Base-by-base conservation (phyloP, 768 basidiomycete species). In the Termitomyces sp. region DNA sequence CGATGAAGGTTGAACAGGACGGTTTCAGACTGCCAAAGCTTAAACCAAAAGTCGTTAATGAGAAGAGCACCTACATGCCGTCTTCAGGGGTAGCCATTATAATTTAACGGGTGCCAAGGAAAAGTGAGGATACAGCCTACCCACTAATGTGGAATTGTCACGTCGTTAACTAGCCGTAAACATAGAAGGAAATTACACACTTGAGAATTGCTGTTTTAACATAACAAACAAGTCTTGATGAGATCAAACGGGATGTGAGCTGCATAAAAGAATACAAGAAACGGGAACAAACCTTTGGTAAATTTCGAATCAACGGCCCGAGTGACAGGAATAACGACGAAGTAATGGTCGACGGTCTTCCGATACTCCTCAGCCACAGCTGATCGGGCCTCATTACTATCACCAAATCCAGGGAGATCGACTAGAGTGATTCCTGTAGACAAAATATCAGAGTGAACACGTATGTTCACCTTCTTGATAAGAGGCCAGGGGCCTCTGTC, bases 401-500 rank as follows among this genome's bases (percentile, higher is more conserved):
- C 52, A 5, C 58, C 52, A 10, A 49, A 55, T 33, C 58, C 58
- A 16, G 58, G 58, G 2, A 59, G 38, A 43, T 59, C 58, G 2
- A 59, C 52, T 16, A 59, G 30, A 3, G 36, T 59, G 2, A 49
- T 36, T 5, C 58, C 58, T 6, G 47, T 41, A 13, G 58, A 53
- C 23, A 59, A 12, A 20, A 35, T 47, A 10, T 20, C 12, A 7
- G 58, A 59, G 18, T 49, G 36, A 41, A 44, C 18, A 23, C 38
- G 52, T 7, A 59, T 38, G 33, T 9, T n/a, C 4, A 59, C 58
- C 23, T 55, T 59, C 32, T 26, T 52, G 38, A 59, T 55, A 7
- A 59, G 52, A 16, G 58, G 58, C 58, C 58, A 59, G 5, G 14
- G 52, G 20, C 58, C 58, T 55, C n/a, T 54, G 30, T 59, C 58